Conservation (phyloP, 1,284 basidiomycete genomes). For the Inonotus obliquus region DNA sequence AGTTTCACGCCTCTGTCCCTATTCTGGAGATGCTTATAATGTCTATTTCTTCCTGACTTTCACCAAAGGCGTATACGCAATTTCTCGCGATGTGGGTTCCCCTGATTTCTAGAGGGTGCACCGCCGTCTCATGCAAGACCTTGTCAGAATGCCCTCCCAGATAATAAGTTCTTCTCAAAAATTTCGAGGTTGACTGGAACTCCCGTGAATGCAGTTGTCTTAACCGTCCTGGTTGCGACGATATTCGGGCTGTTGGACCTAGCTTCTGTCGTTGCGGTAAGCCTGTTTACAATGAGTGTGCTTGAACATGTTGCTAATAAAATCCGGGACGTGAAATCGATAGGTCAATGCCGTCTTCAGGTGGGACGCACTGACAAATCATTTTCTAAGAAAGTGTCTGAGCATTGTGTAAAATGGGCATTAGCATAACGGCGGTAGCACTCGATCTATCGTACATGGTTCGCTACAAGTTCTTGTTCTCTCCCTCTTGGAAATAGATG, state of each 20-base stretch:
- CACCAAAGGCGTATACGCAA: slow-evolving; percentile 21
- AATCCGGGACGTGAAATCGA: not conserved
- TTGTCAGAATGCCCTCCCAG: slow-evolving; percentile 21
- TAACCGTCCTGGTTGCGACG: slow-evolving; percentile 22
- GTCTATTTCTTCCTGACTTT: not conserved
- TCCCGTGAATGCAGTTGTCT: slow-evolving; percentile 23
- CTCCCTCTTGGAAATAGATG: not conserved
- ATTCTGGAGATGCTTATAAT: not conserved
- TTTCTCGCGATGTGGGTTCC: slow-evolving; percentile 22
- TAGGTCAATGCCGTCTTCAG: slow-evolving; percentile 24
- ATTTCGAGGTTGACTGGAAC: slow-evolving; percentile 21
- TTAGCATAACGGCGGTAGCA: slow-evolving; percentile 23
- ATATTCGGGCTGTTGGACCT: slow-evolving; percentile 25
- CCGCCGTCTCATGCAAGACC: too few species aligned
- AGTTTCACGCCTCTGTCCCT: not conserved
- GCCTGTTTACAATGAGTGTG: not conserved
- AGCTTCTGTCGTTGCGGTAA: slow-evolving; percentile 22
- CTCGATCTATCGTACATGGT: slow-evolving; percentile 22
- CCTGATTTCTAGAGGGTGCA: not conserved
- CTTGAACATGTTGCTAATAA: not conserved
- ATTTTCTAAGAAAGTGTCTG: not conserved
- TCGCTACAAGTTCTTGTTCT: not conserved
- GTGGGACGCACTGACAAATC: not conserved
- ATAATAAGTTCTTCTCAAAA: slow-evolving; percentile 19
- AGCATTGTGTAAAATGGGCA: not conserved